A percentile compares a stretch with the other conserved stretches of the same genome.
phyloP scores from a whole-genome alignment of 202 grass and related monocot species.

The Panicum hallii region DNA sequence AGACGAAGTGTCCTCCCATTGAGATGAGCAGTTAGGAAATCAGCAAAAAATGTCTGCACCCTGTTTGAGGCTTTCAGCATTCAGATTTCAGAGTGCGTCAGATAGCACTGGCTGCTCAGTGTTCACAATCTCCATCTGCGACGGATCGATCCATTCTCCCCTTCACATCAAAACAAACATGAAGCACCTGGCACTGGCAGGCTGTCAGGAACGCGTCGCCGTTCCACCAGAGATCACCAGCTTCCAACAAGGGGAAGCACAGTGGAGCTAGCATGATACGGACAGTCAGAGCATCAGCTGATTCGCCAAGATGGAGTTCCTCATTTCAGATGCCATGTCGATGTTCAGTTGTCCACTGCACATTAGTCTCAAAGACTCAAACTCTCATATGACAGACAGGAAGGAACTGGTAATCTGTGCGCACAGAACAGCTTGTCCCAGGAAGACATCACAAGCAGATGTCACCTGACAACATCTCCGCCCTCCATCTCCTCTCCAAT shows the following conservation, averaged over 20 bases:
- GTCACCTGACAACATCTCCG: background rate
- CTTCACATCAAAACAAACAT: background rate
- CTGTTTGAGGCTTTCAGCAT: no score
- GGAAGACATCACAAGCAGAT: background rate
- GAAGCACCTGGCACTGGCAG: background rate
- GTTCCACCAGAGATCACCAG: background rate
- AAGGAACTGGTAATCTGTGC: background rate
- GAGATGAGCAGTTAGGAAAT: background rate
- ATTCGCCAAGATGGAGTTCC: background rate
- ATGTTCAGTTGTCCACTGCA: background rate
- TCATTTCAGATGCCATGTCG: background rate
- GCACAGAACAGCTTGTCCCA: background rate
- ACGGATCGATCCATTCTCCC: background rate
- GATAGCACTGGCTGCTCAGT: background rate
- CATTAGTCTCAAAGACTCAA: no score
- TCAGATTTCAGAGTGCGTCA: background rate
- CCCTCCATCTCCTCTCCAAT: background rate
- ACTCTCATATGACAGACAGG: background rate
- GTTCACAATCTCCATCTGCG: background rate
- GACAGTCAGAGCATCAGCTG: background rate
- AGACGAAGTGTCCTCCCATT: no score
- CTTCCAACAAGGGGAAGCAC: no score
- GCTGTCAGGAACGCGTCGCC: background rate
- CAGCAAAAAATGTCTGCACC: background rate
- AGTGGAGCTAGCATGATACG: background rate